Evolutionary conservation across 2,329 filamentous ascomycete species (phyloP), one percentile per base, ranked within the genome.

Genomic region (Pseudomassariella vexata): DNA sequence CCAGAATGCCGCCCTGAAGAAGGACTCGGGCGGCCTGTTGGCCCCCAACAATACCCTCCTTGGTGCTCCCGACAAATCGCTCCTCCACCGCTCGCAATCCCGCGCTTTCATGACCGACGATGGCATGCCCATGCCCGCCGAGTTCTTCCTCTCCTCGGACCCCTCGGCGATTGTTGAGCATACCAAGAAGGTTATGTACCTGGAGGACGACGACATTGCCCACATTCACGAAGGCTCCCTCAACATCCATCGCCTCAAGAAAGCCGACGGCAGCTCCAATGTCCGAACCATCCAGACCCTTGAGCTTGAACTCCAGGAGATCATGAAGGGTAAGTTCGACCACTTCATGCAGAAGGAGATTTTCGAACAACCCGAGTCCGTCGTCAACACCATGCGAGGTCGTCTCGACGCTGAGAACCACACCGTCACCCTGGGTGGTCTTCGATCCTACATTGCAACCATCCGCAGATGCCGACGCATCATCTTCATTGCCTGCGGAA

Each of bases 311-410:
- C 82, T 98, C 45, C 92, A 98, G 72, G 89, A 98, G 73, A 98
- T 98, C 66, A 98, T 98, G 92, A 98, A 98, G 82, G 92, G 92
- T 65, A 94, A 92, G 61, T 98, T 96, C 66, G 92, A 98, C 63
- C 92, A 98, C 71, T 98, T 95, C 75, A 98, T 98, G 92, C 92
- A 98, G 64, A 98, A 98, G 79, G 92, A 98, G 65, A 98, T 98
- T 56, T 98, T 98, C 63, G 92, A 98, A 75, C 92, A 98, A 73
- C 92, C 92, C 56, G 92, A 98, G 68, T 98, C 92, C 10, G 87
- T 98, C 40, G 82, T 98, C 70, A 98, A 98, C 77, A 95, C 92
- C 47, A 98, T 98, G 92, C 87, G 92, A 79, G 92, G 92, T 66
- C 92, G 92, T 68, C 73, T 98, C 52, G 92, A 98, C 63, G 73